phyloP scores from a whole-genome alignment of 2,329 filamentous ascomycete species.

The Fusarium tanahbumbuense region DNA sequence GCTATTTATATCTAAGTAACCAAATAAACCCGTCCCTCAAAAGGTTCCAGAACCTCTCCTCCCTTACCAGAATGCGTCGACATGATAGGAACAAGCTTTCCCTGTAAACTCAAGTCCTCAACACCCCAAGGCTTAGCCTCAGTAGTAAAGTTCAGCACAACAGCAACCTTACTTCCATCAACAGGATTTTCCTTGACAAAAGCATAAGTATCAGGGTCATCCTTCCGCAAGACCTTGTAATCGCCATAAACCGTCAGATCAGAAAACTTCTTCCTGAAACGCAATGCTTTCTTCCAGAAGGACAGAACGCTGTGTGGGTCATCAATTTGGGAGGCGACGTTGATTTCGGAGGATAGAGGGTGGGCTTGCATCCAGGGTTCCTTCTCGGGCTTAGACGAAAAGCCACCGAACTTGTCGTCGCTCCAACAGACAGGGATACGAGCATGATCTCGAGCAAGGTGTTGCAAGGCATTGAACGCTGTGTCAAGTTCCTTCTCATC shows the following conservation, averaged over 20 bases:
- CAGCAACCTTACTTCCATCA: slow-evolving; percentile 41
- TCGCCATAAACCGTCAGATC: slow-evolving; percentile 52
- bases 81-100: slow-evolving; percentile 44
- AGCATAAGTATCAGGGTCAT: slow-evolving; percentile 43
- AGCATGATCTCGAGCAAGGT: slow-evolving; percentile 68
- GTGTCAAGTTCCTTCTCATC: slow-evolving; percentile 53
- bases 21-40: slow-evolving; percentile 50
- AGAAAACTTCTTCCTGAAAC: slow-evolving; percentile 48
- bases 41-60: slow-evolving; percentile 39
- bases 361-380: slow-evolving; percentile 53
- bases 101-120: slow-evolving; percentile 36
- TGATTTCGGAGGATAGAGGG: slow-evolving; percentile 56
- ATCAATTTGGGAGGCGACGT: slow-evolving; percentile 65
- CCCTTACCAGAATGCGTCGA: slow-evolving; percentile 45
- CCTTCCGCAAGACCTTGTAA: slow-evolving; percentile 43
- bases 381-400: slow-evolving; percentile 41
- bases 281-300: slow-evolving; percentile 50
- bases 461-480: slow-evolving; percentile 48
- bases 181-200: slow-evolving; percentile 49
- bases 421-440: slow-evolving; percentile 76
- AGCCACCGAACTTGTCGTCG: slow-evolving; percentile 48
- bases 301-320: slow-evolving; percentile 52
- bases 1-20: slow-evolving; percentile 7
- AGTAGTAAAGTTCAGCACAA: slow-evolving; percentile 50
- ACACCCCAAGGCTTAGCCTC: slow-evolving; percentile 44